Evolutionary conservation across 768 basidiomycete species (phyloP).

Genomic region (Termitomyces sp.): DNA sequence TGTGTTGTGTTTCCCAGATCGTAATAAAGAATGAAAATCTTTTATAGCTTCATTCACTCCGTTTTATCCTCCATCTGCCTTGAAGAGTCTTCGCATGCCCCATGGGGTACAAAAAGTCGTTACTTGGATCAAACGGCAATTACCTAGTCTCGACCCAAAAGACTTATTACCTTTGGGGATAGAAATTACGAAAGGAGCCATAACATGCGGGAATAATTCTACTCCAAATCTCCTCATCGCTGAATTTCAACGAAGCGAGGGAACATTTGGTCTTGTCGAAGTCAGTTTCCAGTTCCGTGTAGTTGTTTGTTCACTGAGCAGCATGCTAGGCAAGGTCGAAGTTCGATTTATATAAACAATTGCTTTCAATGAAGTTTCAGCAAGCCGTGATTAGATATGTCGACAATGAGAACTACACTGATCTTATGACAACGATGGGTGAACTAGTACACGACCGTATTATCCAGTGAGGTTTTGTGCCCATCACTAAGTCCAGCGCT

Average conservation of each 20-base stretch:
- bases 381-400: slow-evolving; percentile 58
- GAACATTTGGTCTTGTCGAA: slow-evolving; percentile 73
- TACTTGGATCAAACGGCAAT: slow-evolving; percentile 50
- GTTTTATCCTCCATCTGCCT: slow-evolving; percentile 25
- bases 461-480: slow-evolving; percentile 30
- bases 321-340: slow-evolving; percentile 65
- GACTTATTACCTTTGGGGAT: slow-evolving; percentile 87
- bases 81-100: slow-evolving; percentile 27
- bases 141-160: slow-evolving; percentile 71
- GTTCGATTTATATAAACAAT: slow-evolving; percentile 79
- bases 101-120: slow-evolving; percentile 32
- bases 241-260: slow-evolving; percentile 73
- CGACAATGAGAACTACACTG: slow-evolving; percentile 72
- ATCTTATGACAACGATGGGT: slow-evolving; percentile 62
- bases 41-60: slow-evolving; percentile 20
- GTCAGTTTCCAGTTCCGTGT: slow-evolving; percentile 36
- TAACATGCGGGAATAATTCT: slow-evolving; percentile 81
- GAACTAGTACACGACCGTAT: slow-evolving; percentile 53
- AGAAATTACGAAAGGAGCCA: slow-evolving; percentile 69
- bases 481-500: background rate
- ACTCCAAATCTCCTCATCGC: slow-evolving; percentile 78
- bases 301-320: background rate
- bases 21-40: background rate
- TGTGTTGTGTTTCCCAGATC: background rate
- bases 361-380: slow-evolving; percentile 66